phyloP scores from a whole-genome alignment of 495 filamentous ascomycete species.

The Penicillium waksmanii region DNA sequence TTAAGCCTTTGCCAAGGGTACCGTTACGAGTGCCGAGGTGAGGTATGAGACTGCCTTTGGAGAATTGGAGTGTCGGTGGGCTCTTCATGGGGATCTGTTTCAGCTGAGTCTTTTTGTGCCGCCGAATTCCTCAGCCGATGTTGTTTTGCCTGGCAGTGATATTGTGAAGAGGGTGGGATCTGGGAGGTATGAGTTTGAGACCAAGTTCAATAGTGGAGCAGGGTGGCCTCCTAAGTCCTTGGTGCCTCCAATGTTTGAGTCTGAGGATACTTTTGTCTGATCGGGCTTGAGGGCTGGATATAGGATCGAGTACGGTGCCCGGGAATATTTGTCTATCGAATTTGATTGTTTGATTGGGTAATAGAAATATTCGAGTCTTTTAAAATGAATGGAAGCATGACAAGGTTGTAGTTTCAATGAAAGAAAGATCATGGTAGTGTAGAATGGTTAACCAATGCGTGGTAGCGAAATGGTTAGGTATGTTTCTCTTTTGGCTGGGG shows the following conservation, averaged over 20 bases:
- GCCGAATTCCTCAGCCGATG: constrained; percentile 30
- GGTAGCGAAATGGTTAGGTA: no score
- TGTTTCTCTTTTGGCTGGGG: no score
- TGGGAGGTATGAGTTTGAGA: constrained; percentile 18
- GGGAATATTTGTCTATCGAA: no score
- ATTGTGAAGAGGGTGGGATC: constrained; percentile 27
- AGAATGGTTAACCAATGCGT: no score
- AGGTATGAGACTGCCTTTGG: constrained; percentile 36
- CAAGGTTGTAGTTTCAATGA: no score
- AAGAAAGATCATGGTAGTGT: no score
- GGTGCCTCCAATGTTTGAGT: constrained; percentile 19
- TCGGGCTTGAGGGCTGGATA: no score
- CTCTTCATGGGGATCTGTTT: constrained; percentile 19
- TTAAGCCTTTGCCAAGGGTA: constrained; percentile 32
- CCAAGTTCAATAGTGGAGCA: constrained; percentile 13
- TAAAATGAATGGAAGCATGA: no score
- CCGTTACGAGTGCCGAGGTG: constrained; percentile 24
- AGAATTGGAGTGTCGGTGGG: constrained; percentile 29
- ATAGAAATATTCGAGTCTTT: no score
- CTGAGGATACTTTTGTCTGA: constrained; percentile 16
- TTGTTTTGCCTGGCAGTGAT: constrained; percentile 23
- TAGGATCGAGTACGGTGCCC: no score
- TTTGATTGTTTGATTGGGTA: no score
- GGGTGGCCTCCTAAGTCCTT: constrained; percentile 26
- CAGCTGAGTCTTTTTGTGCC: constrained; percentile 30